phyloP scores from a whole-genome alignment of 495 filamentous ascomycete species.

The Penicillium steckii region DNA sequence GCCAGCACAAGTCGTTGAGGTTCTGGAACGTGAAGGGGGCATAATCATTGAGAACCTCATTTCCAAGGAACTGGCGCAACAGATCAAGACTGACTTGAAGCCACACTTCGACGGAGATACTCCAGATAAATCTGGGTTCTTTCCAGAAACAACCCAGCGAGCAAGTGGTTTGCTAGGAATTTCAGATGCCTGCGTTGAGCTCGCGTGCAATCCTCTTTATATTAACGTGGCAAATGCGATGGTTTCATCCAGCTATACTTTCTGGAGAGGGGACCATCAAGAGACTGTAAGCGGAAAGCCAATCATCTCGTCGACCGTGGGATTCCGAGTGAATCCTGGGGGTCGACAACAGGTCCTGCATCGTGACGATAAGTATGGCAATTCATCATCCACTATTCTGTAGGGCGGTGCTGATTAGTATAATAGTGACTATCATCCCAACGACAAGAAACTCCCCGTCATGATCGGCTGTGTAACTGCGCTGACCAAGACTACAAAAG shows the following conservation, averaged over 20 bases:
- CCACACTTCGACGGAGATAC: conserved; percentile 23
- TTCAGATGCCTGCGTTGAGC: conserved; percentile 27
- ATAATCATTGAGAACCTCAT: conserved; percentile 26
- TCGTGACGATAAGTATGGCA: conserved; percentile 31
- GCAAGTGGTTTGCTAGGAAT: conserved; percentile 29
- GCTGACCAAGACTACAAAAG: conserved; percentile 30
- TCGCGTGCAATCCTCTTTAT: conserved; percentile 26
- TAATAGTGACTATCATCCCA: conserved; percentile 16
- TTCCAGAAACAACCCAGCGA: conserved; percentile 31
- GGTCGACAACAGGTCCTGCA: conserved; percentile 33
- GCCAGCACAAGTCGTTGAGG: conserved; percentile 1
- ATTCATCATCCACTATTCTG: neutral
- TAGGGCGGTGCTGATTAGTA: neutral
- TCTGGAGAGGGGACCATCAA: conserved; percentile 25
- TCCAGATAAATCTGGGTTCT: conserved; percentile 25
- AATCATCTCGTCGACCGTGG: conserved; percentile 28
- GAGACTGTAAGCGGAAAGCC: conserved; percentile 24
- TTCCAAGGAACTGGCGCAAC: conserved; percentile 15
- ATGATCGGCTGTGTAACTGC: conserved; percentile 24
- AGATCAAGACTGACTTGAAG: conserved; percentile 25
- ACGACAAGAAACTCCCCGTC: conserved; percentile 9
- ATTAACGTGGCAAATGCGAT: conserved; percentile 24
- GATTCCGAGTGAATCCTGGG: conserved; percentile 31
- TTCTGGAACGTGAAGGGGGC: conserved; percentile 16
- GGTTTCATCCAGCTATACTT: conserved; percentile 19